These are phyloP conservation scores for Backusella liffmaniae DNA, from an alignment of 192 early-diverging fungal species.

Conservation along the genomic window DNA sequence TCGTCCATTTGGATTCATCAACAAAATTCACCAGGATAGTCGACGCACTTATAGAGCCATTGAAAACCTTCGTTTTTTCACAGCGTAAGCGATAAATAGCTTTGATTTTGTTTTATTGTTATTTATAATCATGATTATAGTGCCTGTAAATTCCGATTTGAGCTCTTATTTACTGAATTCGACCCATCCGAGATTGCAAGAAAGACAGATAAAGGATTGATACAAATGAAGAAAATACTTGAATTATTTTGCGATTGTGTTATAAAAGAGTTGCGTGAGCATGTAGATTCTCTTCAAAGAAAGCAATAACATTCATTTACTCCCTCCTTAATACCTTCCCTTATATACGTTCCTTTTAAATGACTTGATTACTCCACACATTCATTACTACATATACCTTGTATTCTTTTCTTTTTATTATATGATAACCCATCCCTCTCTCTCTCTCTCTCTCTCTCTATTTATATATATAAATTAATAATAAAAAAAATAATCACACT, in stretches of 20 bases:
- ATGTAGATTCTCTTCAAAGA: constrained; percentile 13
- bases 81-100: constrained; percentile 42
- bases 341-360: background rate
- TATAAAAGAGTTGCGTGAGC: constrained; percentile 20
- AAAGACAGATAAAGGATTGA: constrained; percentile 40
- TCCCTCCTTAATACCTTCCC: background rate
- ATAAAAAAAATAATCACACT: background rate
- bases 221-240: constrained; percentile 27
- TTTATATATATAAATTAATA: background rate
- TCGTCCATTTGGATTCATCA: constrained; percentile 57
- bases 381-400: background rate
- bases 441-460: background rate
- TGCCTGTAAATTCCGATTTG: constrained; percentile 58
- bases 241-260: constrained; percentile 27
- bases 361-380: background rate
- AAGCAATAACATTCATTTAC: background rate
- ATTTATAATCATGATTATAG: constrained; percentile 23
- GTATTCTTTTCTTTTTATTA: background rate
- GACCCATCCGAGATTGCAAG: constrained; percentile 51
- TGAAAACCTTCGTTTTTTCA: constrained; percentile 58
- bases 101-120: background rate
- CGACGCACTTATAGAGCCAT: constrained; percentile 52
- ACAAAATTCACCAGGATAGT: constrained; percentile 54
- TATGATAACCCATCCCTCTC: background rate
- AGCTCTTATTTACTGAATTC: constrained; percentile 45